phyloP scores from a whole-genome alignment of 106 monocot species.

The Dendrobium catenatum region DNA sequence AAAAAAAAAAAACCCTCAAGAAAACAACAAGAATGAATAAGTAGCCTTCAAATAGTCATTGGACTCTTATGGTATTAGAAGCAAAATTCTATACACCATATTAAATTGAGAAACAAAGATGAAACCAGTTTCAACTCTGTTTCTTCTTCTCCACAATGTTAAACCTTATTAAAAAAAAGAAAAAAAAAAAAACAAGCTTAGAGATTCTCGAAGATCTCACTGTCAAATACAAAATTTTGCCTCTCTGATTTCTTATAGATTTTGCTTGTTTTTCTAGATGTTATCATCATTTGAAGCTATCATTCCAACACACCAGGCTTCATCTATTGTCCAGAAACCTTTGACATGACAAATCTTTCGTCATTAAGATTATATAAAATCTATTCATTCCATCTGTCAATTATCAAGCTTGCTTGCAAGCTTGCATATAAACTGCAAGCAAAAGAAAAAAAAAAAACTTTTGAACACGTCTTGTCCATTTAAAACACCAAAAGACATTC shows the following conservation, averaged over 20 bases:
- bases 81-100: too few relatives aligned
- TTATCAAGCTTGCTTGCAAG: neutral
- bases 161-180: too few relatives aligned
- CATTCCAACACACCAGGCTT: neutral
- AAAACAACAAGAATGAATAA: too few relatives aligned
- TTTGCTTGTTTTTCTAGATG: neutral
- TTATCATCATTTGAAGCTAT: neutral
- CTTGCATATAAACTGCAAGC: neutral
- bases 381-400: neutral
- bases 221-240: conserved; percentile 1
- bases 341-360: neutral
- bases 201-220: neutral
- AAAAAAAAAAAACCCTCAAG: too few relatives aligned
- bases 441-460: neutral
- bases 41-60: too few relatives aligned
- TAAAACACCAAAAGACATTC: neutral
- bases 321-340: neutral
- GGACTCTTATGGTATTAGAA: too few relatives aligned
- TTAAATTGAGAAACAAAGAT: too few relatives aligned
- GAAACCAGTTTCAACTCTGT: too few relatives aligned
- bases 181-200: neutral
- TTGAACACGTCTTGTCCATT: neutral
- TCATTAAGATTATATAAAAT: neutral
- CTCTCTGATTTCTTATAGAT: neutral
- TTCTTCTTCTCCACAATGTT: too few relatives aligned